Evolutionary conservation across 2,329 filamentous ascomycete species (phyloP), one percentile per base, ranked within the genome.

Genomic region (Talaromyces rugulosus): DNA sequence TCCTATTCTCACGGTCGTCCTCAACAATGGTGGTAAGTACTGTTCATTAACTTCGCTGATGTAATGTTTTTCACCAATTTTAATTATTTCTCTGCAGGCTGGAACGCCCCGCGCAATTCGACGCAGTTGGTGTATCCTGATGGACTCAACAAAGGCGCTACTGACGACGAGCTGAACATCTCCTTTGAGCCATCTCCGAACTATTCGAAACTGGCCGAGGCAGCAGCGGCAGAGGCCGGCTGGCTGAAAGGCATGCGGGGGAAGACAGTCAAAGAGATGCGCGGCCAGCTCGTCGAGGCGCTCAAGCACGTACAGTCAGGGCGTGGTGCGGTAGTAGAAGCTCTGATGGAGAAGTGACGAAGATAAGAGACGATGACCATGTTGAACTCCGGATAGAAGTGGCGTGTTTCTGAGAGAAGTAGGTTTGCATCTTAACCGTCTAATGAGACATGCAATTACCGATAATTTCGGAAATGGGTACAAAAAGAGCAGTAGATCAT

Each of bases 21-120:
- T 54, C 23, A 60, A 60, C 44, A 60, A 61, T 30, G 59, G 59
- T 30, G 61, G 61, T 47, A 42, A 58, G 56, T 58, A 9, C 7
- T 8, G 9, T n/a, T 53, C 5, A n/a, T 31, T 31, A 47, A 16
- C 5, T 1, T 27, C 23, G 42, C 2, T 44, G 27, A 14, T 30
- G 33, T n/a, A 11, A 16, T n/a, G 11, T 27, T 16, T 31, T 36
- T 23, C 34, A 33, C 34, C 30, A 11, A 36, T 47, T 28, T 7
- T 30, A 23, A 36, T 27, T 3, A 6, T 23, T 9, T 9, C 9
- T 23, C 23, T 23, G 54, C 9, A 58, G 56, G 34, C 28, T 62
- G 61, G 61, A 56, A 62, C 11, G 56, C 56, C 7, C 61, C 56
- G 12, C 61, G 56, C 9, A 36, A 56, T 31, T 59, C 61, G 7